Percentiles rank a stretch among this genome's conserved stretches.
These are phyloP conservation scores for Parastagonospora nodorum DNA, from an alignment of 2,329 filamentous ascomycete species.

Conservation along the genomic window DNA sequence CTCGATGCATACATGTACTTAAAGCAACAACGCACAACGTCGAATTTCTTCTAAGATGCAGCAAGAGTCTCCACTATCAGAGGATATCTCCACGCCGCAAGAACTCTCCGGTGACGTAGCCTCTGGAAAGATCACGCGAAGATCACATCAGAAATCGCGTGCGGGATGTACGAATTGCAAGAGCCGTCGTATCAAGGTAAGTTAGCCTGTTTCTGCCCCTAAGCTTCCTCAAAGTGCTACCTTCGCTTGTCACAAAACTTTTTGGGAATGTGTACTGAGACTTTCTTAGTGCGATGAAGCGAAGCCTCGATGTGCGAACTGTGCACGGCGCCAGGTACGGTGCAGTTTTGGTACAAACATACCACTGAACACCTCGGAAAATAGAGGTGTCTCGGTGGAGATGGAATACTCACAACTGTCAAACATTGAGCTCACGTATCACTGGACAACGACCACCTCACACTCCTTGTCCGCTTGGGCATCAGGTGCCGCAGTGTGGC, in stretches of 20 bases:
- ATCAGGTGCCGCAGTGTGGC: constrained; percentile 17
- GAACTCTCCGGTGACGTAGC: constrained; percentile 4
- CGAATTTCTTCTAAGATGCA: constrained; percentile 9
- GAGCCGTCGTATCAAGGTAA: constrained; percentile 33
- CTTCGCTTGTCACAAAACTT: no score
- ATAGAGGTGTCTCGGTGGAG: neutral
- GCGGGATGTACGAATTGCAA: constrained; percentile 38
- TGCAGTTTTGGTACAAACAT: constrained; percentile 23
- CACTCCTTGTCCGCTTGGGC: constrained; percentile 23
- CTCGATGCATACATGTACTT: neutral
- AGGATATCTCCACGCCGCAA: constrained; percentile 3
- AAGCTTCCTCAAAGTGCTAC: no score
- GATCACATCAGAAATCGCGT: constrained; percentile 34
- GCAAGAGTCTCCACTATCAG: constrained; percentile 21
- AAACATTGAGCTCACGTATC: constrained; percentile 34
- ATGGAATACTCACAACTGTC: constrained; percentile 11
- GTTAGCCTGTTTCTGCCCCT: neutral
- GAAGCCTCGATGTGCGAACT: constrained; percentile 32
- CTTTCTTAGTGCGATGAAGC: constrained; percentile 32
- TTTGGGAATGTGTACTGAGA: neutral
- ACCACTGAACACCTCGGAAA: neutral
- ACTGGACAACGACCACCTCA: constrained; percentile 34
- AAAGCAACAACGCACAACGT: neutral
- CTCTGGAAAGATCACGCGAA: constrained; percentile 21
- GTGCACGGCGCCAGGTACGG: constrained; percentile 23